Evolutionary conservation across 2,329 filamentous ascomycete species (phyloP), one percentile per base, ranked within the genome.

Genomic region (Sordariomycetes sp.): DNA sequence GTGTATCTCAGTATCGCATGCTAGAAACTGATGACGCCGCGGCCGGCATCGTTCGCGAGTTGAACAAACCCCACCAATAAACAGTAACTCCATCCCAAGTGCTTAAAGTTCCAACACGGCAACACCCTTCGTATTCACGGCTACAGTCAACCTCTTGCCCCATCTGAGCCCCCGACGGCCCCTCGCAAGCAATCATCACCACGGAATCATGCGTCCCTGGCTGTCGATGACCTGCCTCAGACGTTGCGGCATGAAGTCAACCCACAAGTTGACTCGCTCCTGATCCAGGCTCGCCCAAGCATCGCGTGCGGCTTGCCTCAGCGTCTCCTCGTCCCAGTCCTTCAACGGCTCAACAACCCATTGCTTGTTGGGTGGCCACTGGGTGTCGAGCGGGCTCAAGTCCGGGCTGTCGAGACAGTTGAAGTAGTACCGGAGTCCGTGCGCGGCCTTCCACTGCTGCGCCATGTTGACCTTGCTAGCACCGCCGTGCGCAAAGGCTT

Each of bases 381-480:
- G 39, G 18, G 50, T 48, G 37, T 59, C 57, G 17, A 59, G 44
- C 7, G 54, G 55, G 41, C 44, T 57, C 30, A 59, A 41, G 35
- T 59, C 57, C 5, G 57, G 57, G 30, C 55, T 55, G 30, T 59
- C 57, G 6, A 55, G 50, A 35, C 57, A 59, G 43, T 46, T 57
- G 36, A 55, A 58, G 37, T 55, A 43, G 42, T 46, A 49, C 18
- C 48, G 44, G 19, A 59, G 40, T 2, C 46, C 47, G 25, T 55
- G 45, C 21, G 41, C 45, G 10, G 57, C 51, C 37, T 59, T 59
- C 57, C 57, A 59, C 42, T 51, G 43, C 42, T 57, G 56, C 18
- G 48, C 55, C 12, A 41, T 12, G 43, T 57, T 59, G 36, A 50
- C 44, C 41, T 58, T 60, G 47, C 54, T 57, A 12, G 45, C 42